A percentile compares a stretch with the other conserved stretches of the same genome.
Evolutionary conservation across 2,329 filamentous ascomycete species (phyloP).

Genomic region (Cytospora piceae): DNA sequence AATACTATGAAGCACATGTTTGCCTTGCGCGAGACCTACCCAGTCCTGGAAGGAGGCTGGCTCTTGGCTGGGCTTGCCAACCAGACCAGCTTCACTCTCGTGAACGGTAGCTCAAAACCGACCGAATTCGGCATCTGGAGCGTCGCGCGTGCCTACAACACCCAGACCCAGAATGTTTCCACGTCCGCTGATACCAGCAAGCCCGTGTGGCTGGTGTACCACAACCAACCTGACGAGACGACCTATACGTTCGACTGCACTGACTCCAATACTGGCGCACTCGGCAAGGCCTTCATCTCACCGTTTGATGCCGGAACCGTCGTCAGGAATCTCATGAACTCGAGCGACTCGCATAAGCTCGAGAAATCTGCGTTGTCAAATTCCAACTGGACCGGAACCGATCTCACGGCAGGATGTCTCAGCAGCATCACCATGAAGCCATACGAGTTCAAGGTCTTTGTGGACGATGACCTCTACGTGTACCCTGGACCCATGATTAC

Average conservation of each 20-base stretch:
- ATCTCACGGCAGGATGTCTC: slow-evolving; percentile 50
- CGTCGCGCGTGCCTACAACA: slow-evolving; percentile 54
- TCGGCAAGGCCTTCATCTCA: slow-evolving; percentile 52
- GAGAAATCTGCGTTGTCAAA: slow-evolving; percentile 45
- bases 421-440: slow-evolving; percentile 53
- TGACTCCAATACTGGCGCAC: slow-evolving; percentile 34
- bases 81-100: slow-evolving; percentile 53
- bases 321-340: slow-evolving; percentile 61
- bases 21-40: slow-evolving; percentile 59
- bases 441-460: slow-evolving; percentile 63
- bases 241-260: slow-evolving; percentile 51
- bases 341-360: slow-evolving; percentile 49
- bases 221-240: slow-evolving; percentile 51
- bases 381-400: slow-evolving; percentile 28
- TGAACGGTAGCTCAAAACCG: slow-evolving; percentile 45
- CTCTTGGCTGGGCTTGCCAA: slow-evolving; percentile 59
- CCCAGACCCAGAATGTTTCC: slow-evolving; percentile 54
- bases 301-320: slow-evolving; percentile 57
- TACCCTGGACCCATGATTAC: slow-evolving; percentile 60
- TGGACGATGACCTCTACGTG: slow-evolving; percentile 55
- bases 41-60: slow-evolving; percentile 63
- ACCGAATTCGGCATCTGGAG: slow-evolving; percentile 60
- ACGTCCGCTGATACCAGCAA: slow-evolving; percentile 48
- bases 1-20: slow-evolving; percentile 66
- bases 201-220: slow-evolving; percentile 52